phyloP scores from a whole-genome alignment of 495 filamentous ascomycete genomes.

The Podospora pseudocomata region DNA sequence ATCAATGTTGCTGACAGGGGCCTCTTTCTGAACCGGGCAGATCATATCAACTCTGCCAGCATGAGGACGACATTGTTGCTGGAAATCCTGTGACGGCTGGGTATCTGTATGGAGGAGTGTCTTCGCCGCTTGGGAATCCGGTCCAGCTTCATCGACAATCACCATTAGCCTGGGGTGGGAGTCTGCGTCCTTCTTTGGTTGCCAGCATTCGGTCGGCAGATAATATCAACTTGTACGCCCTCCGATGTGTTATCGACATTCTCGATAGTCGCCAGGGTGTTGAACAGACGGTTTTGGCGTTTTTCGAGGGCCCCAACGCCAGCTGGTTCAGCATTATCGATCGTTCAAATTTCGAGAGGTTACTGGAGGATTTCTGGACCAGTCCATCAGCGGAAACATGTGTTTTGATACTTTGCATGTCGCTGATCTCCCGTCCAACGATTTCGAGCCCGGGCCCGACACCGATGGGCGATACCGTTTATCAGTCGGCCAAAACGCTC shows the following conservation, averaged over 20 bases:
- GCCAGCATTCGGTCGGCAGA: slow-evolving; percentile 27
- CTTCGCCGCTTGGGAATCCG: slow-evolving; percentile 16
- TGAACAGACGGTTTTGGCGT: slow-evolving; percentile 45
- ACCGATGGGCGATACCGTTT: slow-evolving; percentile 24
- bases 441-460: slow-evolving; percentile 9
- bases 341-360: slow-evolving; percentile 17
- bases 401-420: slow-evolving; percentile 30
- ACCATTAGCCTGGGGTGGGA: slow-evolving; percentile 9
- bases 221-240: slow-evolving; percentile 31
- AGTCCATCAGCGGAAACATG: slow-evolving; percentile 28
- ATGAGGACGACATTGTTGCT: slow-evolving; percentile 24
- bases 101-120: slow-evolving; percentile 3
- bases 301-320: slow-evolving; percentile 26
- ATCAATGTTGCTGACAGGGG: slow-evolving; percentile 8
- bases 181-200: slow-evolving; percentile 22
- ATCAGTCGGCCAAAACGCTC: slow-evolving; percentile 29
- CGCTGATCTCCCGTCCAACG: slow-evolving; percentile 22
- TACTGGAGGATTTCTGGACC: slow-evolving; percentile 24
- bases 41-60: slow-evolving; percentile 25
- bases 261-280: slow-evolving; percentile 63
- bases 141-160: slow-evolving; percentile 9
- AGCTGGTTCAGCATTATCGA: slow-evolving; percentile 33
- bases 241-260: slow-evolving; percentile 63
- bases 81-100: slow-evolving; percentile 10
- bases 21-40: slow-evolving; percentile 3